Conservation (phyloP, 1,284 basidiomycete genomes). For the Phylloporus sp. region DNA sequence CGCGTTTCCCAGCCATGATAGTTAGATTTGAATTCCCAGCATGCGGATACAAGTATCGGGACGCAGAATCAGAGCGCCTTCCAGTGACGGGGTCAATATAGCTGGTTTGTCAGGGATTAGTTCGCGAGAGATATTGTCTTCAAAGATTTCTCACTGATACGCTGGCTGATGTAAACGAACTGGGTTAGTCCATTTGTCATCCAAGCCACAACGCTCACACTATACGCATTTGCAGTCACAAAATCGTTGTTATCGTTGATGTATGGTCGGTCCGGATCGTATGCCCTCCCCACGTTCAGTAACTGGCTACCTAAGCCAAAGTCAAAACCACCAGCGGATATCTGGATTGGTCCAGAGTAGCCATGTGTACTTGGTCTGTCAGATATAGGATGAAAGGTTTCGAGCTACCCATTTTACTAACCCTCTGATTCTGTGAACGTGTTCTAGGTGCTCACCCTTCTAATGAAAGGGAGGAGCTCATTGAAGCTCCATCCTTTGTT, state of each 20-base stretch:
- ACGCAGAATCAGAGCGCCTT: conserved; percentile 64
- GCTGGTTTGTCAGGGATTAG: neutral
- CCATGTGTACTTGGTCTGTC: neutral
- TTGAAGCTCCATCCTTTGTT: conserved; percentile 3
- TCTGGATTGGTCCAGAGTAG: conserved; percentile 1
- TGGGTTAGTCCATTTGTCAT: no score
- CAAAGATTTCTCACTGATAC: neutral
- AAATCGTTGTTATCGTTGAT: conserved; percentile 3
- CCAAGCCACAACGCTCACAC: neutral
- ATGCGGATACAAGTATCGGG: conserved; percentile 65
- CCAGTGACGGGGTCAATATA: conserved; percentile 48
- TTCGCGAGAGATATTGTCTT: neutral
- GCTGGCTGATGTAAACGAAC: neutral
- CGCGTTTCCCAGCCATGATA: conserved; percentile 50
- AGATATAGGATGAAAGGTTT: conserved; percentile 4
- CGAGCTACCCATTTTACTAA: neutral
- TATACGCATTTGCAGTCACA: neutral
- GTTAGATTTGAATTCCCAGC: conserved; percentile 50
- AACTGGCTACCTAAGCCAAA: neutral
- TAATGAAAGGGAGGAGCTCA: conserved; percentile 3
- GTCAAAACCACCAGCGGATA: neutral
- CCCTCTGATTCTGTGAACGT: neutral
- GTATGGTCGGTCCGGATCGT: neutral
- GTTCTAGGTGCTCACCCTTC: neutral
- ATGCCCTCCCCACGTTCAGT: neutral